These are phyloP conservation scores for Peronospora farinosa DNA, from an alignment of 352 stramenopile species.

Conservation along the genomic window DNA sequence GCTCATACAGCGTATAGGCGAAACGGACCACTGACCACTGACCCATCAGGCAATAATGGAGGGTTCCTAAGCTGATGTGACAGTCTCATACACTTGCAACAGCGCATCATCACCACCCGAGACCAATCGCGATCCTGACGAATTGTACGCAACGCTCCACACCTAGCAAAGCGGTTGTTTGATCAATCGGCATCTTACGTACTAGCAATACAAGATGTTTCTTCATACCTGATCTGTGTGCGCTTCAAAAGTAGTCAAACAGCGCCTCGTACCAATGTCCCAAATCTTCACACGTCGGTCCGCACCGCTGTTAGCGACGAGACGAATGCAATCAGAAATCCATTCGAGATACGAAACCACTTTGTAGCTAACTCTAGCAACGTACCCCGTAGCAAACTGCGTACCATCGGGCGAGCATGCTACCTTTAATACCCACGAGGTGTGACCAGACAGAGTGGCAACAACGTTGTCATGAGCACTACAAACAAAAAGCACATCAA, in stretches of 20 bases:
- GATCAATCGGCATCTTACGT: constrained; percentile 2
- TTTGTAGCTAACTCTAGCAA: not conserved
- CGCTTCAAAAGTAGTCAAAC: constrained; percentile 85
- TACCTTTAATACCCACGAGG: constrained; percentile 85
- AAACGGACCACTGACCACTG: no score
- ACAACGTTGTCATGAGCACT: constrained; percentile 71
- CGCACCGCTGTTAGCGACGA: constrained; percentile 42
- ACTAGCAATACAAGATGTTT: constrained; percentile 3
- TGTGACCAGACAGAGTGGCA: constrained; percentile 81
- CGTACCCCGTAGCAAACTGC: constrained; percentile 82
- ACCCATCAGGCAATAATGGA: not conserved
- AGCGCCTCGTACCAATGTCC: constrained; percentile 84
- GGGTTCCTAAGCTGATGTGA: constrained; percentile 25
- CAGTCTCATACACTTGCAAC: constrained; percentile 87
- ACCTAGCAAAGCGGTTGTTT: constrained; percentile 36
- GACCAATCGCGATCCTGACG: constrained; percentile 73
- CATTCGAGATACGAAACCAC: not conserved
- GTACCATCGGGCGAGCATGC: constrained; percentile 74
- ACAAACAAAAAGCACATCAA: constrained; percentile 1
- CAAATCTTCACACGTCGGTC: constrained; percentile 90
- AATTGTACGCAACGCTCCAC: constrained; percentile 89
- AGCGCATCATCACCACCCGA: constrained; percentile 86
- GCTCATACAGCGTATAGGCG: constrained; percentile 4
- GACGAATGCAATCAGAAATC: constrained; percentile 4
- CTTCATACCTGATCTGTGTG: constrained; percentile 80